Base-by-base conservation (phyloP, 2,329 filamentous ascomycete genomes). In the Basipetospora sp. region DNA sequence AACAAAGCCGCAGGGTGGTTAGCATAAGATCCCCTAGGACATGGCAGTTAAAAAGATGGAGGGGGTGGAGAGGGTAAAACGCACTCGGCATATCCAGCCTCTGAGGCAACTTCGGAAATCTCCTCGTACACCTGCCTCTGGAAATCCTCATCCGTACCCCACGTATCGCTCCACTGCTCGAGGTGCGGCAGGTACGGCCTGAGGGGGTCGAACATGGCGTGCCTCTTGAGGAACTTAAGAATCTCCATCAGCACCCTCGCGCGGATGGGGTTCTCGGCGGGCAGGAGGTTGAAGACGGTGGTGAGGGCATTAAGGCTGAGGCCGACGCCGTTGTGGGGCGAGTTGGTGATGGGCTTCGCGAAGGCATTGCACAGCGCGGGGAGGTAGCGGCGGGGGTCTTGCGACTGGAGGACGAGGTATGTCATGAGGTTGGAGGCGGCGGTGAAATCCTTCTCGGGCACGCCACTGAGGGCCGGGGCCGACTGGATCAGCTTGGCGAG, bases 371-470 rank as follows among this genome's bases (percentile, higher is more conserved):
- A 96, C 53, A 98, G 78, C 50, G 74, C 73, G 42, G 84, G 81
- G 47, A 98, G 77, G 65, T 90, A 81, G 62, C 81, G 83, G 60
- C 85, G 80, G 48, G 81, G 74, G 50, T 87, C 83, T 50, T 81
- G 75, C 42, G 86, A 84, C 63, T 93, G 84, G 52, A 85, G 71
- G 48, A 93, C 76, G 43, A 98, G 78, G 67, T 94, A 84, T 54
- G 96, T 79, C 58, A 98, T 79, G 50, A 96, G 80, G 65, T 98
- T 96, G 66, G 94, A 94, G 43, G 88, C 85, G 42, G 88, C 80
- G 43, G 85, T 87, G 58, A 94, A 90, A 62, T 96, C 88, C 72
- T 90, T 92, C 71, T 98, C 90, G 42, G 88, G 84, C 40, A 86
- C 83, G 45, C 73, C 71, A 62, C 87, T 93, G 55, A 98, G 69